These are phyloP conservation scores for Sporothrix protearum DNA, from an alignment of 2,329 filamentous ascomycete genomes.

Conservation along the genomic window DNA sequence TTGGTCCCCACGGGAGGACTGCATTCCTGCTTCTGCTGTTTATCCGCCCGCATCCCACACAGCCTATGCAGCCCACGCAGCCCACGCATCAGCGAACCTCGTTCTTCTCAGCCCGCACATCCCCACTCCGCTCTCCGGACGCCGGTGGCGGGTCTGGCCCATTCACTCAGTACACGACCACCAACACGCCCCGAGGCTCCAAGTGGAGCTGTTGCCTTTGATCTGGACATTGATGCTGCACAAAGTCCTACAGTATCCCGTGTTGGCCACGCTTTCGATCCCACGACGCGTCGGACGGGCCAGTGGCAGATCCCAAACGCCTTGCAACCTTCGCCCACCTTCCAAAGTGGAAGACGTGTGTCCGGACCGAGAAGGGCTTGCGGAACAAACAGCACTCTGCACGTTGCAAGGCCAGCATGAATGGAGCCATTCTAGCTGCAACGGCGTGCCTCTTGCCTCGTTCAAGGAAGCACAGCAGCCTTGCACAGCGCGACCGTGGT, in stretches of 20 bases:
- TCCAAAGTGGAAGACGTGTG: background rate
- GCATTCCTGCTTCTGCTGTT: background rate
- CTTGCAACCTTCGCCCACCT: too few relatives aligned
- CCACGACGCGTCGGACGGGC: background rate
- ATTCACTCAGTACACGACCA: background rate
- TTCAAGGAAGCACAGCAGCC: background rate
- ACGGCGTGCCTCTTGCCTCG: background rate
- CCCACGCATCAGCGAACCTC: background rate
- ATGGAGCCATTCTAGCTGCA: constrained; percentile 14
- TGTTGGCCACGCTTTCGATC: background rate
- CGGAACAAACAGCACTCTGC: background rate
- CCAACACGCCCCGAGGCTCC: background rate
- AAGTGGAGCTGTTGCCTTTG: background rate
- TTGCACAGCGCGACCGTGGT: background rate
- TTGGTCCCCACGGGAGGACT: background rate
- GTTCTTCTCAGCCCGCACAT: constrained; percentile 21
- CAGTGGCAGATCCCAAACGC: background rate
- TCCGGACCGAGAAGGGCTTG: background rate
- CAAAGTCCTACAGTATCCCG: background rate
- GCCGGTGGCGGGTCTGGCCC: constrained; percentile 22
- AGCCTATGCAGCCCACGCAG: background rate
- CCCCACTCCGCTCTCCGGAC: constrained; percentile 27
- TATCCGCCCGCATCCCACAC: background rate
- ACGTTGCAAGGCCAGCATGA: background rate
- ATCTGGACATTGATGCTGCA: background rate